Evolutionary conservation across 441 rosid species (phyloP), one percentile per base, ranked within the genome.

Genomic region (Raphanus hybrid): DNA sequence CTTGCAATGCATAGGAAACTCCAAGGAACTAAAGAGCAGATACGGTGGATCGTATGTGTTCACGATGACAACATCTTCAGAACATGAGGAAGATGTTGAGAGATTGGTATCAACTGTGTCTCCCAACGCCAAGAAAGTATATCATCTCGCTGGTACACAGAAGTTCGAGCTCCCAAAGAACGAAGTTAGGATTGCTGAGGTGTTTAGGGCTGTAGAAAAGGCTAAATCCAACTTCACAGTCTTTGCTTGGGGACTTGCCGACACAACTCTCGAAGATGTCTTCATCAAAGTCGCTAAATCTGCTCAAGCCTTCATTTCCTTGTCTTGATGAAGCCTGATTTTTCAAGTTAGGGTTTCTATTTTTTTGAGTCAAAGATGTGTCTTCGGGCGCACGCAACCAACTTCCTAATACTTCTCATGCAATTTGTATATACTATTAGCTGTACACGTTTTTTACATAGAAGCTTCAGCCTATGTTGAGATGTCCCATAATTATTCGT

Each of bases 241-340:
- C 72, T 89, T 82, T 43, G 98, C 98, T 14, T 96, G 99, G 98
- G 99, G 97, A 60, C 79, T 96, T 41, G 88, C 97, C 1, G 97
- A 92, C 82, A 90, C 98, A 72, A 90, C 97, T 67, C 88, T 96
- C 27, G 98, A 93, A 82, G 99, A 93, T 78, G 98, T 96, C 66
- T 93, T 93, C 91, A 87, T 93, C 86, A 96, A 93, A 85, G 98
- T 93, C 70, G 97, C 98, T 50, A 86, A 77, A 8, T 74, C 68
- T 20, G 84, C 96, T 1, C 86, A 87, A 83, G 84, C 75, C 23
- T 82, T 84, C 75, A 80, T 74, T 64, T 82, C 78, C 32, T 74
- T 80, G 67, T 84, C 89, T 14, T 88, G 26, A 23, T 20, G 84
- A 84, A 60, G 16, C 5, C 29, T 59, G 3, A 26, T 27, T 61